phyloP scores from a whole-genome alignment of 805 yeast genomes.

The Myxozyma neotropica region DNA sequence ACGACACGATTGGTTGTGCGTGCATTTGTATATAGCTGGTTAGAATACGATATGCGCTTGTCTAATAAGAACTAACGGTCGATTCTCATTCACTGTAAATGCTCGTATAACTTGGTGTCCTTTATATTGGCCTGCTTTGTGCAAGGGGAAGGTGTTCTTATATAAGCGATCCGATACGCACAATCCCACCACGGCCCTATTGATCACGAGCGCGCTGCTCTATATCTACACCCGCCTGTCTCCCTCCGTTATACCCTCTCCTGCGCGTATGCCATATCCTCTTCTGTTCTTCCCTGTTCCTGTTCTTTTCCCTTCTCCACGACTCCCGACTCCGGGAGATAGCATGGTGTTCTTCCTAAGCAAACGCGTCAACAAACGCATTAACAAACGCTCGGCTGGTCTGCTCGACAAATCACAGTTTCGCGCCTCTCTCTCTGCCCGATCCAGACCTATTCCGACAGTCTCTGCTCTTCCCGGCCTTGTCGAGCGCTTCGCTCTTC shows the following conservation, averaged over 20 bases:
- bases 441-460: constrained; percentile 13
- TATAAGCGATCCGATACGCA: background rate
- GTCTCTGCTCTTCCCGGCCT: constrained; percentile 19
- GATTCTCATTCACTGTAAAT: too few relatives aligned
- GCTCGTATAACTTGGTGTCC: too few relatives aligned
- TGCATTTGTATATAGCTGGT: too few relatives aligned
- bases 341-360: background rate
- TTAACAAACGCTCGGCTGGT: background rate
- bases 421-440: constrained; percentile 2
- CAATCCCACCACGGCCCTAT: background rate
- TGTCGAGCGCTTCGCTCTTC: constrained; percentile 10
- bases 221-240: background rate
- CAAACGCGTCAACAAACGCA: background rate
- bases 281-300: background rate
- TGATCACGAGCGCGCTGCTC: background rate
- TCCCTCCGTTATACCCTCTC: background rate
- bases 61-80: too few relatives aligned
- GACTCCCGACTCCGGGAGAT: background rate
- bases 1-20: too few relatives aligned
- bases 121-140: too few relatives aligned
- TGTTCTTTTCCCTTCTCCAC: background rate
- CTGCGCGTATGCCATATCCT: too few relatives aligned
- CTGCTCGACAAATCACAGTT: background rate
- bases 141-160: background rate
- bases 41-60: too few relatives aligned